Conservation (phyloP, 441 rosid genomes). For the Dalechampia spathulata region DNA sequence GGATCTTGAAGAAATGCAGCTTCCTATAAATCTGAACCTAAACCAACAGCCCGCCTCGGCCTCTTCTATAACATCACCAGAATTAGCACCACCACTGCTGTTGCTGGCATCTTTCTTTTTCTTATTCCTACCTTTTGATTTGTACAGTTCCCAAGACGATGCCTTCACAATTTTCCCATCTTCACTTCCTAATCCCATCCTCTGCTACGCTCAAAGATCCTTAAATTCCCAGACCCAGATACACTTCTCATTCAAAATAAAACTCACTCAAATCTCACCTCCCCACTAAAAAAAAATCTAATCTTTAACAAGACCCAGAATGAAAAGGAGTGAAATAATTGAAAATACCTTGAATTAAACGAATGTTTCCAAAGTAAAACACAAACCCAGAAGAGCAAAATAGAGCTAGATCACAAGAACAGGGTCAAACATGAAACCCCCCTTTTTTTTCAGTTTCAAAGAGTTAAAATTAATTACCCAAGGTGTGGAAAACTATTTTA, state of each 20-base stretch:
- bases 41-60: slow-evolving; percentile 70
- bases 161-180: slow-evolving; percentile 29
- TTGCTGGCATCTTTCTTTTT: slow-evolving; percentile 31
- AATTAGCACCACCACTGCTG: slow-evolving; percentile 11
- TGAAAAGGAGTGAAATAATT: not conserved
- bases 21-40: slow-evolving; percentile 60
- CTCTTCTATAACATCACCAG: slow-evolving; percentile 23
- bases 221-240: slow-evolving; percentile 18
- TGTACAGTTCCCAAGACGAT: slow-evolving; percentile 28
- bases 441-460: not conserved
- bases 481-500: not conserved
- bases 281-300: slow-evolving; percentile 6
- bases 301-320: slow-evolving; percentile 4
- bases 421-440: slow-evolving; percentile 17
- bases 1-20: slow-evolving; percentile 89
- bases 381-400: slow-evolving; percentile 19
- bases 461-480: not conserved
- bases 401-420: slow-evolving; percentile 28
- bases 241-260: slow-evolving; percentile 25
- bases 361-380: slow-evolving; percentile 11
- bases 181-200: slow-evolving; percentile 39
- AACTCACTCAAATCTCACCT: slow-evolving; percentile 21
- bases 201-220: slow-evolving; percentile 22
- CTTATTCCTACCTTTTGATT: slow-evolving; percentile 41
- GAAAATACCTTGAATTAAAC: not conserved